Base-by-base conservation (phyloP, 768 basidiomycete genomes). In the Tricholoma hemisulphureum region DNA sequence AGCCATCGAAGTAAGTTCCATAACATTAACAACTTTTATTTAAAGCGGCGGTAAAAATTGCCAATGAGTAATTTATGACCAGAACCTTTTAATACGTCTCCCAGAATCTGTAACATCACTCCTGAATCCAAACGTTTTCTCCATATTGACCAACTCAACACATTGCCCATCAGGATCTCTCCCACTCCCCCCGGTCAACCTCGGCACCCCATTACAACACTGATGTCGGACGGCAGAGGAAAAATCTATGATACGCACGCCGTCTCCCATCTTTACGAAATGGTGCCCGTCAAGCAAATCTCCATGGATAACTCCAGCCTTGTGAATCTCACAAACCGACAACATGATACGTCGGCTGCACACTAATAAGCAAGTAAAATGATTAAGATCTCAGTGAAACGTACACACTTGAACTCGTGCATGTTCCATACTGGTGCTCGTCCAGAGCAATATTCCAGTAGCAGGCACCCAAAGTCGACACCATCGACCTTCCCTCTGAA, bases 191-290 rank as follows among this genome's bases (percentile, higher is more conserved):
- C 45, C 46, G 20, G 39, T 51, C 32, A 52, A 34, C 6, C 26
- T 41, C 6, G 53, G 60, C 14, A 50, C 39, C 2, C 52, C 65
- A 34, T 53, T 53, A 37, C 51, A 39, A 56, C 77, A 78, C 11
- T 45, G 20, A 60, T 77, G 76, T 0, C 61, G 48, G n/a, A 61
- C 59, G 5, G 73, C 75, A 1, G 49, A 43, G 1, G 70, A 64
- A 57, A 78, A 80, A 55, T 75, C 74, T 48, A 77, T 60, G 56
- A 78, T 71, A 49, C 74, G 73, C 32, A 75, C 55, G 14, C 68
- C 67, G 14, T 63, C 61, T 2, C 55, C 66, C 54, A 63, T 68
- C 24, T 60, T 55, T n/a, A 77, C 50, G 51, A 78, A 69, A 53
- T 77, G 72, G 20, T 64, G 66, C 0, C 63, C 61, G 26, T 70